phyloP scores from a whole-genome alignment of 2,329 filamentous ascomycete species.

The Microsporum canis region DNA sequence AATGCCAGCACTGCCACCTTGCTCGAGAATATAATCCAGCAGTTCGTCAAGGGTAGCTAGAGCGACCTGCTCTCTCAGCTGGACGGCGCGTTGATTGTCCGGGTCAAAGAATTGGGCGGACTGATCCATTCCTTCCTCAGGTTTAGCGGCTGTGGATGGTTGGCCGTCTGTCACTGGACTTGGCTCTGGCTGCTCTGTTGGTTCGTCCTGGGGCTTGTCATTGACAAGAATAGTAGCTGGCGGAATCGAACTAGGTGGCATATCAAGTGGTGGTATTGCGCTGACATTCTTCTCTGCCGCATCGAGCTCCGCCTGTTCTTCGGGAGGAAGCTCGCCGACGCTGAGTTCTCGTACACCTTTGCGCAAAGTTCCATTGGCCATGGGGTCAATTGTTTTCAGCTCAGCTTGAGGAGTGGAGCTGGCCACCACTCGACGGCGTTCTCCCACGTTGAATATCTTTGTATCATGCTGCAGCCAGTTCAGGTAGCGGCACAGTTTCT shows the following conservation, averaged over 20 bases:
- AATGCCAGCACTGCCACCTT: conserved; percentile 82
- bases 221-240: conserved; percentile 50
- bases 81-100: conserved; percentile 67
- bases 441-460: conserved; percentile 93
- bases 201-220: conserved; percentile 36
- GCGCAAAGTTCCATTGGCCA: conserved; percentile 32
- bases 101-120: conserved; percentile 92
- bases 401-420: conserved; percentile 28
- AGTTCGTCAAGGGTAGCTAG: conserved; percentile 87
- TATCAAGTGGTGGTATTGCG: conserved; percentile 26
- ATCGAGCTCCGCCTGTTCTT: conserved; percentile 14
- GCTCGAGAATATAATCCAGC: conserved; percentile 71
- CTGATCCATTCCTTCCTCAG: conserved; percentile 58
- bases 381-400: conserved; percentile 6
- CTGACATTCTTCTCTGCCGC: not conserved
- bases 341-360: conserved; percentile 36
- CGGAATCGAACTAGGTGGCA: conserved; percentile 23
- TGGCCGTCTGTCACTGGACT: conserved; percentile 11
- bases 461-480: conserved; percentile 97
- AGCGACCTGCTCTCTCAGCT: conserved; percentile 80
- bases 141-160: not conserved
- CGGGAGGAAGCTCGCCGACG: conserved; percentile 21
- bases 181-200: conserved; percentile 7
- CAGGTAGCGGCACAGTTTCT: conserved; percentile 89
- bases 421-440: conserved; percentile 68